These are phyloP conservation scores for Centella asiatica DNA, from an alignment of 129 eudicot genomes.

Conservation along the genomic window DNA sequence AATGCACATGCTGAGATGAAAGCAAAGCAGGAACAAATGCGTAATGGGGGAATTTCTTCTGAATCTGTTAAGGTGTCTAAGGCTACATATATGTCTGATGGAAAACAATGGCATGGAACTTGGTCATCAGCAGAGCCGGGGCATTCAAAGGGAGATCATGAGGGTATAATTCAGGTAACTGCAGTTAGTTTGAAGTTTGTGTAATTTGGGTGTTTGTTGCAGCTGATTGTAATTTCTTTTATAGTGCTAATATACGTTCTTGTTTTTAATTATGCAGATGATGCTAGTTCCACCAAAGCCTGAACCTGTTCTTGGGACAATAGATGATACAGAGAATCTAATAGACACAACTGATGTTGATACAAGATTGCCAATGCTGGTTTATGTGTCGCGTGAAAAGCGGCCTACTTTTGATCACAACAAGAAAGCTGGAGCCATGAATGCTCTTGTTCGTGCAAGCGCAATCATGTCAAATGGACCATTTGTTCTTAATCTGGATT, in stretches of 20 bases:
- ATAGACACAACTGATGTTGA: conserved; percentile 50
- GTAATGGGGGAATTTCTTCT: conserved; percentile 20
- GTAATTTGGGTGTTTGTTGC: neutral
- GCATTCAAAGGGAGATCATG: conserved; percentile 61
- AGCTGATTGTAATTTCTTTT: neutral
- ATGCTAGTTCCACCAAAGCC: conserved; percentile 54
- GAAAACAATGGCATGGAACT: conserved; percentile 64
- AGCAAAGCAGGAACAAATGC: conserved; percentile 44
- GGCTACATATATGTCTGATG: conserved; percentile 67
- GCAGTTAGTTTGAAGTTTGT: neutral
- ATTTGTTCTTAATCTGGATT: conserved; percentile 61
- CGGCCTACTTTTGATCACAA: conserved; percentile 58
- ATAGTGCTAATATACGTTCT: neutral
- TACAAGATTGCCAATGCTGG: conserved; percentile 53
- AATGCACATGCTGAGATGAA: conserved; percentile 43
- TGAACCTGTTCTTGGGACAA: conserved; percentile 39
- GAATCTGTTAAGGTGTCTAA: conserved; percentile 36
- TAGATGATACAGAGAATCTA: conserved; percentile 29
- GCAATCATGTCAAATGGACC: conserved; percentile 65
- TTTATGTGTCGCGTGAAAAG: conserved; percentile 65
- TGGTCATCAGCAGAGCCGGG: conserved; percentile 52
- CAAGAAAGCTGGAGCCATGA: conserved; percentile 80
- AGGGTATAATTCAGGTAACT: conserved; percentile 59
- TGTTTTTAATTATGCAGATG: conserved; percentile 24
- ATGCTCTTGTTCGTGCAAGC: conserved; percentile 53